Evolutionary conservation across 192 early-diverging fungal genomes (phyloP), one percentile per base, ranked within the genome.

Genomic region (Entomortierella parvispora): DNA sequence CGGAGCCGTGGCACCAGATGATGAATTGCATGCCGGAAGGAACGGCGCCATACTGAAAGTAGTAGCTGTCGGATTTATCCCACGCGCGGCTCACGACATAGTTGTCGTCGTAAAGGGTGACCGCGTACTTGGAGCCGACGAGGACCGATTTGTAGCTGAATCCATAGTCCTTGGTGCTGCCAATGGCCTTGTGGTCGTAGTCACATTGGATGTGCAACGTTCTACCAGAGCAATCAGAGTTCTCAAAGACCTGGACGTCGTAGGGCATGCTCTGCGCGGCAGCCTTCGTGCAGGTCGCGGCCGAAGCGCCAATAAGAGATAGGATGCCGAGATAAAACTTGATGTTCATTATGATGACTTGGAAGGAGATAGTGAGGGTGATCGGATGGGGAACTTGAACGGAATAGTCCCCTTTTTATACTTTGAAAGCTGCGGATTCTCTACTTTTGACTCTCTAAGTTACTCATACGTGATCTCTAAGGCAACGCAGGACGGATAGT

Each of bases 1-100:
- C 50, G 50, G 50, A 52, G 26, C 50, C 50, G 50, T 52, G 50
- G 50, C 50, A 52, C 50, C 50, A 52, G 50, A 52, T 52, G 50
- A 52, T 26, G 50, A 52, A 52, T 31, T 52, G 50, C 4, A 28
- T 12, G 14, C 50, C 50, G 25, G 50, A 1, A 1, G 50, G 50
- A 52, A 52, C 50, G 1, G 1, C 2, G 9, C 50, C 50, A 26
- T 52, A 52, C 50, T 52, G 26, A 26, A 52, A 52, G 50, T 52
- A 52, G 50, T 52, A 52, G 50, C 26, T 52, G 20, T 0, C 0
- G 26, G 50, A 52, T 26, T 28, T 23, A 31, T 28, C 50, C 50
- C 50, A 52, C 5, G 20, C 20, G 23, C 26, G 2, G 50, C 25
- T 28, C 14, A 2, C 14, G 20, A 29, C 28, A 52, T 52, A 52